phyloP scores from a whole-genome alignment of 257 asterid species.

The Ilex aquifolium region DNA sequence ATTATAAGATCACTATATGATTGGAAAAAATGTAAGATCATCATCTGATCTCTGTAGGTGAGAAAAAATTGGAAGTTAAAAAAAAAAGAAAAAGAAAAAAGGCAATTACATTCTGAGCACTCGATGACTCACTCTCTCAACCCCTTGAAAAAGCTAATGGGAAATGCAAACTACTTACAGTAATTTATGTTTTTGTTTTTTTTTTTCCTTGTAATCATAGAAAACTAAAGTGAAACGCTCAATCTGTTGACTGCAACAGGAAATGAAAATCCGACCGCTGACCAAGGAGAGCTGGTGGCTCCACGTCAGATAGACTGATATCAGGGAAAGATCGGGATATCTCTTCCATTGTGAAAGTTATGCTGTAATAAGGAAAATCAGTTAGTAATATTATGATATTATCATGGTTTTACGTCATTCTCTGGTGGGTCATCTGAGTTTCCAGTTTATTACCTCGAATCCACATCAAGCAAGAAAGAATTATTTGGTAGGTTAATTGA shows the following conservation, averaged over 20 bases:
- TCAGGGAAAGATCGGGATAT: constrained; percentile 65
- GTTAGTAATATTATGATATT: constrained; percentile 12
- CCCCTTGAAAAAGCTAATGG: constrained; percentile 7
- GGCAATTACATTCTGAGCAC: constrained; percentile 27
- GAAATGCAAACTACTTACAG: constrained; percentile 5
- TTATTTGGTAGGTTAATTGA: constrained; percentile 64
- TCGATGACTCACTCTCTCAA: constrained; percentile 22
- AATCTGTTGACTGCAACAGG: constrained; percentile 68
- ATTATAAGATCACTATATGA: too few relatives aligned
- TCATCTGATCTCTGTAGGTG: neutral
- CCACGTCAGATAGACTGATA: constrained; percentile 52
- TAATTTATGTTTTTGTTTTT: constrained; percentile 6
- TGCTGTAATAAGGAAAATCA: constrained; percentile 46
- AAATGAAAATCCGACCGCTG: constrained; percentile 88
- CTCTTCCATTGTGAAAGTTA: constrained; percentile 92
- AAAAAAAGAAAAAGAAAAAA: neutral
- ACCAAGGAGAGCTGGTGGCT: constrained; percentile 81
- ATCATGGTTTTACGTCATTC: neutral
- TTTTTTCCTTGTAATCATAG: constrained; percentile 26
- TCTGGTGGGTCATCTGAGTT: constrained; percentile 3
- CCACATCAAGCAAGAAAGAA: constrained; percentile 85
- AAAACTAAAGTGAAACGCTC: constrained; percentile 19
- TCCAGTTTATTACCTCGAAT: constrained; percentile 57
- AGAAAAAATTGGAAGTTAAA: neutral
- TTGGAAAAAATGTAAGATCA: neutral